Evolutionary conservation across 331 rosid species (phyloP), one percentile per base, ranked within the genome.

Genomic region (Telfairia occidentalis): DNA sequence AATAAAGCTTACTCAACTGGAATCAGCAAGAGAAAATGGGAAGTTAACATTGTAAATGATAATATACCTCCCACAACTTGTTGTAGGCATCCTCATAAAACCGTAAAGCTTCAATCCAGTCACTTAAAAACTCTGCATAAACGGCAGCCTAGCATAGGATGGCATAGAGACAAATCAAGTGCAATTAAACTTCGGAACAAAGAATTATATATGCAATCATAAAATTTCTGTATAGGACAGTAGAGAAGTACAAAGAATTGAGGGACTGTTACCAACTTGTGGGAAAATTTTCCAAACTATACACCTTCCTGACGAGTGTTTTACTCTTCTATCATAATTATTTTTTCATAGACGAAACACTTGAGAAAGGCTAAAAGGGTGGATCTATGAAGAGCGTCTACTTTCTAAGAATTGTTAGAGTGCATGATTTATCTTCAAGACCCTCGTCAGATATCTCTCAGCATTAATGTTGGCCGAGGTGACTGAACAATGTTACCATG

Each of bases 51-150:
- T 43, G 40, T 7, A 59, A 57, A 69, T 61, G n/a, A 46, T 40
- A 34, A 78, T 80, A 42, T 78, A 95, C 99, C 97, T 95, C 97
- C 67, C 96, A 88, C 59, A 92, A 81, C 16, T 85, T 86, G 77
- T 90, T 91, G 82, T 95, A 95, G 32, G 97, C 97, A 81, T 92
- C 99, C 85, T 95, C 97, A 65, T 95, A 95, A 85, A 83, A 92
- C 78, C 86, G 84, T 61, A 92, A 74, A 11, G 97, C 99, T 81
- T 95, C 99, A 72, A 66, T 79, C 99, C 99, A 95, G 79, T 92
- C 99, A 71, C 93, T 79, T 74, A 88, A 89, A 78, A 95, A 95
- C 82, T 95, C 99, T 43, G 97, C 99, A 89, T 86, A 92, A 73
- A 95, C 97, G 67, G 99, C 97, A 83, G 89, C 96, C 99, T 95